A percentile compares a stretch with the other conserved stretches of the same genome.
Conservation (phyloP, 1,284 basidiomycete genomes). For the Ganoderma multipileum region DNA sequence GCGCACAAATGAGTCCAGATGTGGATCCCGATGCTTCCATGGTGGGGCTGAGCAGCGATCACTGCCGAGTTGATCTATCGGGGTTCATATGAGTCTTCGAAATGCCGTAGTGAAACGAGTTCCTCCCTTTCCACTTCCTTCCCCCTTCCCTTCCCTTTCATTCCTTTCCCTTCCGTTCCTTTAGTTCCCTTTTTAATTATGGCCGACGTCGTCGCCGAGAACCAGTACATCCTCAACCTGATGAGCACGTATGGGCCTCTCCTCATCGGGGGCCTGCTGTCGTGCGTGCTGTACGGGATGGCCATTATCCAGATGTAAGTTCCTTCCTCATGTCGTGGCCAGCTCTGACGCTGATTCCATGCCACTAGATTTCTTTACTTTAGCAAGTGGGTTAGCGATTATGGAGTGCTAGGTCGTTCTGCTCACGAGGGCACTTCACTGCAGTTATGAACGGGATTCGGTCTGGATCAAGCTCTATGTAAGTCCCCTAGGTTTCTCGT, state of each 20-base stretch:
- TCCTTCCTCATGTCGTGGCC: background rate
- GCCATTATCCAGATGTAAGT: background rate
- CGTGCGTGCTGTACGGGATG: background rate
- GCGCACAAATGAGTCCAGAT: background rate
- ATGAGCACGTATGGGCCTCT: slow-evolving; percentile 4
- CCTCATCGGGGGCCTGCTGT: background rate
- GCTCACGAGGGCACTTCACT: background rate
- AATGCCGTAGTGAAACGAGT: background rate
- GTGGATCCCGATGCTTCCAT: background rate
- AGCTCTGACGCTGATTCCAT: background rate
- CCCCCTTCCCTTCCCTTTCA: no score
- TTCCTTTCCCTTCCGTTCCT: no score
- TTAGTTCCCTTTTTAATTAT: background rate
- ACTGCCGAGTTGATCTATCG: background rate
- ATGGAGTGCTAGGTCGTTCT: background rate
- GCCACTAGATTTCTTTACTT: background rate
- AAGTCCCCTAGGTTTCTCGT: background rate
- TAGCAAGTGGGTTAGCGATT: background rate
- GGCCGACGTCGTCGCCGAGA: background rate
- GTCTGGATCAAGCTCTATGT: background rate
- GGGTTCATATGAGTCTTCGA: background rate
- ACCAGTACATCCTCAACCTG: background rate
- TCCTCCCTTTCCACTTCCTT: background rate
- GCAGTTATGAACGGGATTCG: slow-evolving; percentile 1
- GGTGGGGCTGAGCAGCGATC: background rate